phyloP scores from a whole-genome alignment of 192 early-diverging fungal genomes.

The Rhizophagus clarus region DNA sequence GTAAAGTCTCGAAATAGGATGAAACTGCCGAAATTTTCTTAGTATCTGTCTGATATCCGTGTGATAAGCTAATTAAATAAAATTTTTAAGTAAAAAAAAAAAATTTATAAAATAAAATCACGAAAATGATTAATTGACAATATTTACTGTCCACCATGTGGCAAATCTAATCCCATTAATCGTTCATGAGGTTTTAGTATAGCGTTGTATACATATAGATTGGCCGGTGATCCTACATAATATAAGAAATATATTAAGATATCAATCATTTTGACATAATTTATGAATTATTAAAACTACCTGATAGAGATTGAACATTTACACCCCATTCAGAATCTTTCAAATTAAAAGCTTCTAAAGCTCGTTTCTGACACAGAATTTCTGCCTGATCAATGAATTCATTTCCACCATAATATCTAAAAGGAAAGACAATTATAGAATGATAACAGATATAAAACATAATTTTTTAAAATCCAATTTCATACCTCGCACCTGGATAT shows the following conservation, averaged over 20 bases:
- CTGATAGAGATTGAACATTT: conserved; percentile 96
- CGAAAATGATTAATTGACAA: not conserved
- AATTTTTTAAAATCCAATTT: not conserved
- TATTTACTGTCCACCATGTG: conserved; percentile 95
- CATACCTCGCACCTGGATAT: conserved; percentile 85
- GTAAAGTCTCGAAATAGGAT: conserved; percentile 94
- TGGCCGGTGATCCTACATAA: conserved; percentile 85
- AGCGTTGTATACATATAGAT: conserved; percentile 95
- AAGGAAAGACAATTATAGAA: not conserved
- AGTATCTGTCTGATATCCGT: conserved; percentile 95
- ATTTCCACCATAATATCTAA: conserved; percentile 98
- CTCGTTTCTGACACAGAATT: conserved; percentile 90
- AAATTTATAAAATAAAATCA: not conserved
- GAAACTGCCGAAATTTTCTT: conserved; percentile 98
- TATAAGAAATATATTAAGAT: not conserved
- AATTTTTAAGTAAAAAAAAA: not conserved
- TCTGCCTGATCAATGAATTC: conserved; percentile 97
- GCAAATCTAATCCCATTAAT: conserved; percentile 97
- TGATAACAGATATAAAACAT: not conserved
- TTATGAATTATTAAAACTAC: conserved; percentile 31
- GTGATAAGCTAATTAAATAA: conserved; percentile 72
- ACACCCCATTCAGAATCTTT: conserved; percentile 91
- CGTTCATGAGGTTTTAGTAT: conserved; percentile 95
- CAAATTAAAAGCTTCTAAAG: conserved; percentile 90
- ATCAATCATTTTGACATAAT: not conserved